Evolutionary conservation across 441 rosid species (phyloP).

Genomic region (Hura crepitans): DNA sequence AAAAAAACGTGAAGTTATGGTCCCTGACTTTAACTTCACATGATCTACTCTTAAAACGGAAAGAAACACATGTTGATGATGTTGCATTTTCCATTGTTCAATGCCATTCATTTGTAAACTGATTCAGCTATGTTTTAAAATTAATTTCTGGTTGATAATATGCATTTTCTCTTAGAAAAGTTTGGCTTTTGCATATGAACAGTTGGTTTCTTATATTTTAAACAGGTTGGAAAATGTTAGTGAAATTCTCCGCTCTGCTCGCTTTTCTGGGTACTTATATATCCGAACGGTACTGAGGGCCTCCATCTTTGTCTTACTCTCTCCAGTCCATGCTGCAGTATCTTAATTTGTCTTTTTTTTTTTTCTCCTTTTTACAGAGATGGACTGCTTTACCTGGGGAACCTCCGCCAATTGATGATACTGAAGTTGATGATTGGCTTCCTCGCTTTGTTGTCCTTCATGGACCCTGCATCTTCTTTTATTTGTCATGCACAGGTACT

Average conservation of each 20-base stretch:
- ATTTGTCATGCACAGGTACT: constrained; percentile 66
- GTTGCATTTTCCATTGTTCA: neutral
- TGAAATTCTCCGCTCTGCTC: constrained; percentile 84
- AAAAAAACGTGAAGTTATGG: neutral
- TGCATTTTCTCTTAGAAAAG: neutral
- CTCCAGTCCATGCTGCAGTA: constrained; percentile 18
- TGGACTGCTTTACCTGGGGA: constrained; percentile 96
- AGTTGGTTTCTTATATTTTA: constrained; percentile 11
- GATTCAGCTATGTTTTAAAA: neutral
- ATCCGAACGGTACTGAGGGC: constrained; percentile 58
- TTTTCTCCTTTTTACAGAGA: constrained; percentile 40
- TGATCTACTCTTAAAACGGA: neutral
- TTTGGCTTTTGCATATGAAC: constrained; percentile 9
- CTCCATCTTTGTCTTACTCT: constrained; percentile 16
- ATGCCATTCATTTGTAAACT: neutral
- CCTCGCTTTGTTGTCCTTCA: constrained; percentile 93
- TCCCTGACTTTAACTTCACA: neutral
- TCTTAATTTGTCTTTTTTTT: neutral
- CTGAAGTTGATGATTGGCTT: constrained; percentile 95
- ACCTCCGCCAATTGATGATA: constrained; percentile 81
- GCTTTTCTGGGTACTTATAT: constrained; percentile 72
- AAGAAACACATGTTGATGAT: neutral
- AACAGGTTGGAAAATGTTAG: constrained; percentile 88
- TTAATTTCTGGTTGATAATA: neutral
- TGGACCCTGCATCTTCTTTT: constrained; percentile 81